Evolutionary conservation across 1,284 basidiomycete genomes (phyloP).

Genomic region (Anthracocystis setariae): DNA sequence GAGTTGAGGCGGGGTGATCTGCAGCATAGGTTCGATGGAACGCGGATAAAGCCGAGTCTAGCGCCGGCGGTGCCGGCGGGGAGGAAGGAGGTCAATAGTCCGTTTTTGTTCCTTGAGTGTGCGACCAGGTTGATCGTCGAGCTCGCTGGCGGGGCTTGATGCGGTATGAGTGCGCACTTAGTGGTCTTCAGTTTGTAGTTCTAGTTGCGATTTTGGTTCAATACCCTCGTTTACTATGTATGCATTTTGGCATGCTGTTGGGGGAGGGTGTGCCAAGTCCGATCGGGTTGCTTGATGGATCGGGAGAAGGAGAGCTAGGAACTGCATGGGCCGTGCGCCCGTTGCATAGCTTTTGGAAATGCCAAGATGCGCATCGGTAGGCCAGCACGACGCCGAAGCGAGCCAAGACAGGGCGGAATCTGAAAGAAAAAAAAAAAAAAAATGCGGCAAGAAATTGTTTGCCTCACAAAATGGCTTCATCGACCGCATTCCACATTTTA

Average conservation of each 20-base stretch:
- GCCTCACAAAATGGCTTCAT: no score
- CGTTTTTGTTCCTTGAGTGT: slow-evolving; percentile 96
- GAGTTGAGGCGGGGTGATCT: slow-evolving; percentile 28
- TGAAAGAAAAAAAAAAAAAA: not conserved
- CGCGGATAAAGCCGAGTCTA: slow-evolving; percentile 45
- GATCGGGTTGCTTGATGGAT: not conserved
- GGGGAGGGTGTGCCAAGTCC: not conserved
- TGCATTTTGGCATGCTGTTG: not conserved
- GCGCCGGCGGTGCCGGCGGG: slow-evolving; percentile 69
- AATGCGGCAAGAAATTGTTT: no score
- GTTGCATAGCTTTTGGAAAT: not conserved
- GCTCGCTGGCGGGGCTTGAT: slow-evolving; percentile 47
- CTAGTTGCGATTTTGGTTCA: no score
- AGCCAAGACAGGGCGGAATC: not conserved
- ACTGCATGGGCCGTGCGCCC: not conserved
- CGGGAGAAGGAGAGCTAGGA: not conserved
- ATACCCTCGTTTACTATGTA: not conserved
- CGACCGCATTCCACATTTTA: no score
- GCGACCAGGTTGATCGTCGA: slow-evolving; percentile 75
- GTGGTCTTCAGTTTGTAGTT: no score
- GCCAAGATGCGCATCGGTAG: slow-evolving; percentile 9
- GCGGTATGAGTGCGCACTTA: no score
- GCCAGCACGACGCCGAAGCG: no score
- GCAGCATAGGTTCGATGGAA: slow-evolving; percentile 32
- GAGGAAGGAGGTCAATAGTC: slow-evolving; percentile 82